A percentile compares a stretch with the other conserved stretches of the same genome.
Evolutionary conservation across 2,329 filamentous ascomycete genomes (phyloP).

Genomic region (Ceratocystis albifundus): DNA sequence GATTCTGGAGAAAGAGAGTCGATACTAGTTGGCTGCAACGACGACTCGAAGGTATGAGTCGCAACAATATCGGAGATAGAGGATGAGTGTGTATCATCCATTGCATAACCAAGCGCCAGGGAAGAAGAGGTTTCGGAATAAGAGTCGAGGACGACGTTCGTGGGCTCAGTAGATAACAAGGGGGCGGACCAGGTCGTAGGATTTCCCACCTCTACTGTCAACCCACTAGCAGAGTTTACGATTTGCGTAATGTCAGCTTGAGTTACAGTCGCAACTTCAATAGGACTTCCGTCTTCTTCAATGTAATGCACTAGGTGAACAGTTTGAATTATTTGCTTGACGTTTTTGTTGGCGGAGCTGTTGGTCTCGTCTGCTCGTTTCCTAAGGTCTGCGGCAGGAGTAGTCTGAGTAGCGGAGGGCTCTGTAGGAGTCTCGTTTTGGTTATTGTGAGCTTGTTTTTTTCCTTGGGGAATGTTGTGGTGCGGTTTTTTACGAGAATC

Average conservation of each 20-base stretch:
- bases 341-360: conserved; percentile 24
- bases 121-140: conserved; percentile 27
- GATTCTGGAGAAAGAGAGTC: neutral
- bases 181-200: conserved; percentile 12
- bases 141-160: conserved; percentile 13
- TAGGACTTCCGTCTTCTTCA: conserved; percentile 37
- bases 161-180: conserved; percentile 6
- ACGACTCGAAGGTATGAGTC: conserved; percentile 16
- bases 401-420: neutral
- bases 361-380: conserved; percentile 9
- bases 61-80: conserved; percentile 18
- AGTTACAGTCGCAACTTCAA: conserved; percentile 36
- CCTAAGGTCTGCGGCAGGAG: conserved; percentile 8
- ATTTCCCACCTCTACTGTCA: conserved; percentile 28
- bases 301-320: conserved; percentile 44
- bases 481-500: conserved; percentile 24
- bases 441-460: neutral
- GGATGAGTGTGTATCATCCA: neutral
- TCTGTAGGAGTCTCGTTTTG: neutral
- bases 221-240: conserved; percentile 31
- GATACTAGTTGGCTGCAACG: neutral
- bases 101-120: neutral
- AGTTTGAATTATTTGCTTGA: conserved; percentile 43
- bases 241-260: conserved; percentile 33
- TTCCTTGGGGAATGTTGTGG: conserved; percentile 10